Evolutionary conservation across 768 basidiomycete genomes (phyloP), one percentile per base, ranked within the genome.

Genomic region (Jaapia argillacea): DNA sequence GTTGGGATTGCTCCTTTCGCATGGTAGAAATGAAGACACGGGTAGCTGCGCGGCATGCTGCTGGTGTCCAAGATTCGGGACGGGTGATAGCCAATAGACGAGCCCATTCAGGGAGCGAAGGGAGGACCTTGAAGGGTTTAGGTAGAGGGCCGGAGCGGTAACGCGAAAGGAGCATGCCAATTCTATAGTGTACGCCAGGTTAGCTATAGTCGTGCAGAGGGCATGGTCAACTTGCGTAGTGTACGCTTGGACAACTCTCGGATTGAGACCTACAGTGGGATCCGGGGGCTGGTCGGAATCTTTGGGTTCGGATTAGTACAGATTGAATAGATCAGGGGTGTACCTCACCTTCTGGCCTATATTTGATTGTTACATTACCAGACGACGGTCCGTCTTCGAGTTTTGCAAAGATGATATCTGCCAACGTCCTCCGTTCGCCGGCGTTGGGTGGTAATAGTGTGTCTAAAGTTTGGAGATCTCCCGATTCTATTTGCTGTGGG

Each of bases 101-200:
- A 6, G 93, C 92, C 96, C 96, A 99, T 47, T 87, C 82, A 3
- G 90, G 86, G 21, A 97, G 79, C 7, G 93, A 85, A 18, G 96
- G 96, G 37, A 99, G 86, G 48, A 99, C 85, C 70, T 99, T 99
- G 79, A 99, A 93, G 3, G 92, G 72, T 66, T 98, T 98, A 24
- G 96, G 96, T 1, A 99, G 74, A 1, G 92, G 81, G 1, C 93
- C 93, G 12, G 92, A 92, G 54, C 85, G 89, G 69, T 99, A 97
- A 44, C 81, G 80, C 35, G 75, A 81, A 24, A 99, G 74, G 48
- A 93, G 79, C 46, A 74, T 63, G 14, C 91, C 96, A 43, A 97
- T 74, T 67, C 94, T 97, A 57, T n/a, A 1, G 4, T 2, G 18
- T 16, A 16, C 28, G 16, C 10, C n/a, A 20, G n/a, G 18, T 25